Conservation (phyloP, 495 filamentous ascomycete species). For the Talaromyces nanjingensis region DNA sequence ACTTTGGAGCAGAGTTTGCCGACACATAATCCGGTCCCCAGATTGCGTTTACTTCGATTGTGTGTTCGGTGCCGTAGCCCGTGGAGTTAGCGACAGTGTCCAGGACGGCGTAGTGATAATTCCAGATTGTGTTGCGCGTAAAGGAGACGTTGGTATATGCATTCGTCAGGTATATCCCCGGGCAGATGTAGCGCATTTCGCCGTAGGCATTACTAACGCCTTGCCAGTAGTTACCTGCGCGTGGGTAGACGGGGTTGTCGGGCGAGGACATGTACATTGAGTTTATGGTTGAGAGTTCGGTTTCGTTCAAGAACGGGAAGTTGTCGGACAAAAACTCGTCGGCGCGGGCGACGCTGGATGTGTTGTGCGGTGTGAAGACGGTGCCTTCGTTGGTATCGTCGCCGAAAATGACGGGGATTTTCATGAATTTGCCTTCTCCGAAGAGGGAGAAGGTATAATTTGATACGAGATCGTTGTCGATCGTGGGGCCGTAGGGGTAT, state of each 20-base stretch:
- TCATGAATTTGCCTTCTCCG: constrained; percentile 52
- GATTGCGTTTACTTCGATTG: constrained; percentile 54
- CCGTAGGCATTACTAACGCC: constrained; percentile 59
- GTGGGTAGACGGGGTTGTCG: constrained; percentile 35
- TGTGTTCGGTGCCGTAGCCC: constrained; percentile 57
- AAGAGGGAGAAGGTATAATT: constrained; percentile 56
- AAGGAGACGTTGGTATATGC: constrained; percentile 23
- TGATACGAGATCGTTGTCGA: constrained; percentile 52
- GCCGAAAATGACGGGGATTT: constrained; percentile 63
- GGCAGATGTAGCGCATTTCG: constrained; percentile 70
- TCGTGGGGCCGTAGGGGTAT: constrained; percentile 51
- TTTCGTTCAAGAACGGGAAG: constrained; percentile 48
- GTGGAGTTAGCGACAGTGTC: constrained; percentile 37
- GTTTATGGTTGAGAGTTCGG: constrained; percentile 50
- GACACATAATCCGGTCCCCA: constrained; percentile 44
- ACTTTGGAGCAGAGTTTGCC: constrained; percentile 33
- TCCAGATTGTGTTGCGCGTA: constrained; percentile 40
- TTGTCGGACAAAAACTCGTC: constrained; percentile 54
- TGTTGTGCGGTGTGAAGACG: constrained; percentile 48
- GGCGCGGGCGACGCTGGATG: constrained; percentile 37
- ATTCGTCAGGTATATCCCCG: constrained; percentile 49
- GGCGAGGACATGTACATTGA: constrained; percentile 46
- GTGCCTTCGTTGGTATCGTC: constrained; percentile 68
- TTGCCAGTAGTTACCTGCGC: constrained; percentile 47
- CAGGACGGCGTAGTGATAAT: constrained; percentile 61